Evolutionary conservation across 352 stramenopile genomes (phyloP), one percentile per base, ranked within the genome.

Genomic region (Pythium graminicola): DNA sequence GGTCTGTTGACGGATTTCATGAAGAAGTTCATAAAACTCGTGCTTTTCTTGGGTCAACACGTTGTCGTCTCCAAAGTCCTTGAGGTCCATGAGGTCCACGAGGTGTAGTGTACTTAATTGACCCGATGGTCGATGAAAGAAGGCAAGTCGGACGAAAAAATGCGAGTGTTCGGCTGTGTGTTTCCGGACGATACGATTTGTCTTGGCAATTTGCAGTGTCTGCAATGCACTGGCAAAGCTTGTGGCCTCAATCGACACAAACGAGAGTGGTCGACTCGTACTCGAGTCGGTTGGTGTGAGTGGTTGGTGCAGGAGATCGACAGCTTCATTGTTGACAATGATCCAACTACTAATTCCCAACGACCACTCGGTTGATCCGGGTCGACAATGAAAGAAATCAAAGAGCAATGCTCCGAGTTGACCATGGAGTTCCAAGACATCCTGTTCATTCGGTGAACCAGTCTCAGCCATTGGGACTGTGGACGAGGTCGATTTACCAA

Each of bases 301-400:
- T 6, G 10, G 42, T 43, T 9, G 50, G 20, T 81, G 71, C 9
- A 88, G 52, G 16, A 89, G 48, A 26, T 86, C 78, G 27, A 83
- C 64, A 6, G 62, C 65, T 26, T 76, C 60, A 51, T 86, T 86
- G 58, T 82, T 76, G 11, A 86, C 72, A 55, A 89, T 57, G 40
- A 86, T 72, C 78, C 78, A 89, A 31, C 73, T 85, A 47, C 78
- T 89, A 27, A 86, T 69, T 6, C 75, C 78, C 2, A 89, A 39
- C 36, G 62, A 46, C 75, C 73, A 89, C 26, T 64, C 54, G 2
- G 11, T 10, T 5, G 39, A 27, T 4, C 7, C 32, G 27, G 41
- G 22, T 8, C 9, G 3, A 11, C 36, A 42, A 1, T 57, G 53
- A 50, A 84, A 89, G 46, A 85, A 75, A 22, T 67, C 65, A 46